Evolutionary conservation across 2,329 filamentous ascomycete species (phyloP), one percentile per base, ranked within the genome.

Genomic region (Colletotrichum godetiae): DNA sequence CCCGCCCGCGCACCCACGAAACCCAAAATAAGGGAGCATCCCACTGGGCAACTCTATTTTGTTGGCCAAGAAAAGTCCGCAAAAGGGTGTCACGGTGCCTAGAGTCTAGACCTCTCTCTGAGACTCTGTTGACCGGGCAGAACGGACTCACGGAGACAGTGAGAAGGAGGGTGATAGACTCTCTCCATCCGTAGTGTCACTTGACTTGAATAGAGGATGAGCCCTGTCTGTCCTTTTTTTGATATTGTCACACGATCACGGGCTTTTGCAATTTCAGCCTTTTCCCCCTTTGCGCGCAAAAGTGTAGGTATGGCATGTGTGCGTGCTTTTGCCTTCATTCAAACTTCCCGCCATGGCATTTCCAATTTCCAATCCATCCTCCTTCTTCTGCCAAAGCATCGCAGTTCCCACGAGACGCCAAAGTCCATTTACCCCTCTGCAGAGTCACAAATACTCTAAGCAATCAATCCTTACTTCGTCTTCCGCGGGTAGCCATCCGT

Each of bases 261-360:
- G 22, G n/a, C 57, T 37, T 24, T 42, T n/a, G 33, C 22, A n/a
- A 35, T 35, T 33, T n/a, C 29, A 58, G 29, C 56, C 15, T 31
- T 57, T 29, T 5, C 24, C 15, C 8, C 42, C 42, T n/a, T 49
- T 49, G 15, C 42, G 42, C 42, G 19, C 42, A 49, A 19, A 49
- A n/a, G 29, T 33, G 56, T 59, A 22, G n/a, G 19, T 37, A 5
- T 59, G 31, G 56, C 35, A 22, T 35, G 19, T 37, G 10, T 59
- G 31, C 31, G 27, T 29, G 24, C 12, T 29, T n/a, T 22, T 22
- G 15, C 22, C 19, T 31, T 31, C 4, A 13, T 15, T 49, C 27
- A 33, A 27, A 35, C 60, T 64, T 56, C 22, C 31, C 61, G 61
- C 31, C 61, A 42, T 64, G 61, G 49, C 31, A 64, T 37, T 64